phyloP scores from a whole-genome alignment of 352 stramenopile genomes.

The Globisporangium orthogonon region DNA sequence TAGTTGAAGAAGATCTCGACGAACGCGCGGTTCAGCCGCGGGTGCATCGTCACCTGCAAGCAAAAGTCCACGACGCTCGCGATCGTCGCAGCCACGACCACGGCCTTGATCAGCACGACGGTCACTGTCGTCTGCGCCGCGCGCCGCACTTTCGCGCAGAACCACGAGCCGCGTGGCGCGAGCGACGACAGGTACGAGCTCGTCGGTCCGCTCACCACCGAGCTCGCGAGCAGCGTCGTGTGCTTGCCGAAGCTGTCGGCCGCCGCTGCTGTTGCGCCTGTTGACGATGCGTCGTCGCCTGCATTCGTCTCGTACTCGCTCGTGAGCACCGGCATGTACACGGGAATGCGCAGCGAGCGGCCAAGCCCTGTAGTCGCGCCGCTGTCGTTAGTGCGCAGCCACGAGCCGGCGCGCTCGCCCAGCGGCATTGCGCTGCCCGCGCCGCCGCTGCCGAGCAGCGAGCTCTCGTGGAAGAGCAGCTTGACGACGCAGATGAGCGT shows the following conservation, averaged over 20 bases:
- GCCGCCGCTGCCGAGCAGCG: slow-evolving; percentile 1
- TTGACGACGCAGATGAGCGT: slow-evolving; percentile 69
- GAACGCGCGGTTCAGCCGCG: slow-evolving; percentile 55
- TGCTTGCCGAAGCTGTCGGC: slow-evolving; percentile 27
- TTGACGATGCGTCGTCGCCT: background rate
- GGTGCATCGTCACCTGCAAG: slow-evolving; percentile 63
- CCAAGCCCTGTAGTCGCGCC: background rate
- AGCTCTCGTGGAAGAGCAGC: slow-evolving; percentile 35
- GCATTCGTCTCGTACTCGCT: slow-evolving; percentile 39
- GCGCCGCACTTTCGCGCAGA: slow-evolving; percentile 9
- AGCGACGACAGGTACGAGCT: slow-evolving; percentile 24
- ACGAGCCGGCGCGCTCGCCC: slow-evolving; percentile 1
- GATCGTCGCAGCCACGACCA: slow-evolving; percentile 47
- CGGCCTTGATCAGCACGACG: slow-evolving; percentile 35
- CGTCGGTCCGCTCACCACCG: slow-evolving; percentile 7
- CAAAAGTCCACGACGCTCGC: slow-evolving; percentile 67
- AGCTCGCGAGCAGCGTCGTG: slow-evolving; percentile 36
- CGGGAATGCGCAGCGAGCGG: slow-evolving; percentile 27
- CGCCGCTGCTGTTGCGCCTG: slow-evolving; percentile 10
- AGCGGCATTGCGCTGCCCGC: background rate
- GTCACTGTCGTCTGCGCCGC: slow-evolving; percentile 14
- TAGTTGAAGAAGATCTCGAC: slow-evolving; percentile 68
- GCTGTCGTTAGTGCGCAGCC: slow-evolving; percentile 7
- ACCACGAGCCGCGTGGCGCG: slow-evolving; percentile 6
- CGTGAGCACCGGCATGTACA: slow-evolving; percentile 59